A percentile compares a stretch with the other conserved stretches of the same genome.
Evolutionary conservation across 1,284 basidiomycete species (phyloP).

Genomic region (Paramarasmius palmivorus): DNA sequence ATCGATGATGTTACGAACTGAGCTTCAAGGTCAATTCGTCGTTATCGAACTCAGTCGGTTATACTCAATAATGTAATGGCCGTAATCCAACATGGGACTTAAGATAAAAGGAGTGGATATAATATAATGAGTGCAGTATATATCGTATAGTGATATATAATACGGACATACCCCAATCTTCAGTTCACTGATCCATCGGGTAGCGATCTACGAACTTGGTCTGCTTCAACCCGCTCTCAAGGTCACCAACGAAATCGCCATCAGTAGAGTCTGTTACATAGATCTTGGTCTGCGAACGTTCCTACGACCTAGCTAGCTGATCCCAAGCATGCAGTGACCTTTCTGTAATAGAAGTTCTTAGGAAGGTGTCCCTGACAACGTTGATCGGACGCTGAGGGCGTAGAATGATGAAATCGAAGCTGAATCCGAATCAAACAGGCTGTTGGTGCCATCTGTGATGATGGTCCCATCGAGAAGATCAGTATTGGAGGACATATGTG

Average conservation of each 20-base stretch:
- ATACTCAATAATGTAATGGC: too few species aligned
- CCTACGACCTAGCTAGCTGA: not conserved
- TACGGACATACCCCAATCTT: too few species aligned
- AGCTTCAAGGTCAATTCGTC: too few species aligned
- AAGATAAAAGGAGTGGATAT: too few species aligned
- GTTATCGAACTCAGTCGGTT: too few species aligned
- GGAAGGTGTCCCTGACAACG: conserved; percentile 8
- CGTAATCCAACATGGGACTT: too few species aligned
- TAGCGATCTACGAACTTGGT: conserved; percentile 9
- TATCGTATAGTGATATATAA: too few species aligned
- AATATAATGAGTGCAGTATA: too few species aligned
- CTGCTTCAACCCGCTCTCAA: conserved; percentile 10
- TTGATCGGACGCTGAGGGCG: conserved; percentile 5
- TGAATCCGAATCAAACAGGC: conserved; percentile 3
- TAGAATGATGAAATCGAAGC: conserved; percentile 1
- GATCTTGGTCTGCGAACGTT: not conserved
- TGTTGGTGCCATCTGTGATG: conserved; percentile 1
- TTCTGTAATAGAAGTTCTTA: conserved; percentile 11
- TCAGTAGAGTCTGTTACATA: not conserved
- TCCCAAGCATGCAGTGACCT: conserved; percentile 1
- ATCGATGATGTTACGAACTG: too few species aligned
- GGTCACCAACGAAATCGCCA: not conserved
- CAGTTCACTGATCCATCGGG: conserved; percentile 8
- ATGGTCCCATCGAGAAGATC: conserved; percentile 10
- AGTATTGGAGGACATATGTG: conserved; percentile 5